These are phyloP conservation scores for Yamadazyma buinensis DNA, from an alignment of 1,139 yeast genomes.

Conservation along the genomic window DNA sequence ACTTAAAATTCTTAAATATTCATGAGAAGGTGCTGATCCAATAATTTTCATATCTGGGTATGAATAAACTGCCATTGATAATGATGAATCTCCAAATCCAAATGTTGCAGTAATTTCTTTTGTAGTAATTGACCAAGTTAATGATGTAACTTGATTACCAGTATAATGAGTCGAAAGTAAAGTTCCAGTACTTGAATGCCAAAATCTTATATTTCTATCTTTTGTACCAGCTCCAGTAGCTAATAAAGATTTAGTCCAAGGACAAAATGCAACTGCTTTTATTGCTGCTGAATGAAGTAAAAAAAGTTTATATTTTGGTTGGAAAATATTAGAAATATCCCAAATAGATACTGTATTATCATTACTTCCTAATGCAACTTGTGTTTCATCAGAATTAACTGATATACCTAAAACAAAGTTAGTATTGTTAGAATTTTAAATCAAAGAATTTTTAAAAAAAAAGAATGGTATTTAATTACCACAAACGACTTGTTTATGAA, in stretches of 20 bases:
- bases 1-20: conserved; percentile 57
- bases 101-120: conserved; percentile 73
- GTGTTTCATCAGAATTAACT: conserved; percentile 42
- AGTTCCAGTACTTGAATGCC: conserved; percentile 82
- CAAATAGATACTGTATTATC: conserved; percentile 69
- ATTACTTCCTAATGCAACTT: conserved; percentile 69
- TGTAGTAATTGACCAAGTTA: conserved; percentile 66
- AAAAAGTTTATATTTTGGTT: conserved; percentile 42
- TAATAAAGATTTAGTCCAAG: conserved; percentile 38
- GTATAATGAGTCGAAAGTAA: conserved; percentile 53
- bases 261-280: conserved; percentile 44
- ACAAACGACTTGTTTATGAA: conserved; percentile 67
- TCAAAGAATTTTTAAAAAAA: not conserved
- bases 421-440: not conserved
- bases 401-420: conserved; percentile 42
- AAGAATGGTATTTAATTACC: conserved; percentile 33
- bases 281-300: conserved; percentile 46
- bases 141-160: conserved; percentile 71
- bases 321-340: conserved; percentile 42
- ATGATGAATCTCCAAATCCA: conserved; percentile 64
- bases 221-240: conserved; percentile 46
- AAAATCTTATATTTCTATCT: conserved; percentile 57
- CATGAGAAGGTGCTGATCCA: conserved; percentile 48
- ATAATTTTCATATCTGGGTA: conserved; percentile 60
- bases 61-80: conserved; percentile 53